Percentiles rank a stretch among this genome's conserved stretches.
Conservation (phyloP, 148 eudicot genomes). For the Limonium bicolor region DNA sequence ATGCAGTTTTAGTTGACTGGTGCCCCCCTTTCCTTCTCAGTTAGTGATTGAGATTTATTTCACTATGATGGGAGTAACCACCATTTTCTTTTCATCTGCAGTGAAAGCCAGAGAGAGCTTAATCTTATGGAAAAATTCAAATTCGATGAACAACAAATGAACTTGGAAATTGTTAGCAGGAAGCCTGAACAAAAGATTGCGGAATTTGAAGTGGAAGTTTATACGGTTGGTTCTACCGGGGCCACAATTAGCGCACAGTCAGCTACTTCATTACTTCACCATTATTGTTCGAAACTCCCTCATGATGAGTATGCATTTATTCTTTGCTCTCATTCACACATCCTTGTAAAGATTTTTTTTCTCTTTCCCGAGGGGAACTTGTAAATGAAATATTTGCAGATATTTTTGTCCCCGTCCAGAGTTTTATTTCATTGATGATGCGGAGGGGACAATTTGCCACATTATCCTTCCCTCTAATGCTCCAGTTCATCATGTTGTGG, state of each 20-base stretch:
- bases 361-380: not conserved
- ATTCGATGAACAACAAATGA: conserved; percentile 66
- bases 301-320: conserved; percentile 75
- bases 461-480: conserved; percentile 84
- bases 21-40: conserved; percentile 11
- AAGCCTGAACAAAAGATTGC: conserved; percentile 14
- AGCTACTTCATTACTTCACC: conserved; percentile 61
- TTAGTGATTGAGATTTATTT: conserved; percentile 3
- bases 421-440: conserved; percentile 43
- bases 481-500: conserved; percentile 46
- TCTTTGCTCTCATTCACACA: not conserved
- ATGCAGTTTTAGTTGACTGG: conserved; percentile 90
- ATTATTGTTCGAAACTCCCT: conserved; percentile 88
- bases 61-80: not conserved
- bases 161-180: conserved; percentile 47
- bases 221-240: conserved; percentile 69
- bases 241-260: conserved; percentile 79
- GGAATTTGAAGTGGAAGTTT: conserved; percentile 35
- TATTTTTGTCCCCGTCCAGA: conserved; percentile 66
- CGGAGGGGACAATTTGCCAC: conserved; percentile 60
- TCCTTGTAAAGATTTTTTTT: not conserved
- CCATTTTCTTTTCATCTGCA: conserved; percentile 19
- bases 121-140: conserved; percentile 40
- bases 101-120: conserved; percentile 54
- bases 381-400: conserved; percentile 24